phyloP scores from a whole-genome alignment of 306 rosid species.

The Prunus salicina region DNA sequence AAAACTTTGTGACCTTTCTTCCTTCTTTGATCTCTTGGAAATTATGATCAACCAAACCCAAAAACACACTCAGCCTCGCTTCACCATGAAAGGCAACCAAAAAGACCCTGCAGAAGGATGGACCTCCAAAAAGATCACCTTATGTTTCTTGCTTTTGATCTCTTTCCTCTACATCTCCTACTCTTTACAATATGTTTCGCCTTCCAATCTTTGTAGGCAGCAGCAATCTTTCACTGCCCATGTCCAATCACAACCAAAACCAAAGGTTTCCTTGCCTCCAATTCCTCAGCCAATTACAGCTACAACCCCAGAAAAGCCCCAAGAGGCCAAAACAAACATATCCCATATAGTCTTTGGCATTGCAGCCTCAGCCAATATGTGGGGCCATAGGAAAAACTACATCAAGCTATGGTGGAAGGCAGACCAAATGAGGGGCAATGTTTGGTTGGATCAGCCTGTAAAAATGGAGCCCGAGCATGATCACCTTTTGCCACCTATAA shows the following conservation, averaged over 20 bases:
- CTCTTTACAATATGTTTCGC: conserved; percentile 34
- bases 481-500: conserved; percentile 35
- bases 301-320: background rate
- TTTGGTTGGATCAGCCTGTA: conserved; percentile 57
- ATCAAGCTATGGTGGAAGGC: conserved; percentile 73
- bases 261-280: background rate
- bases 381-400: conserved; percentile 63
- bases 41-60: background rate
- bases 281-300: background rate
- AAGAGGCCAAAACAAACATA: conserved; percentile 40
- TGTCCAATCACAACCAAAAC: background rate
- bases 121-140: conserved; percentile 40
- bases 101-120: conserved; percentile 43
- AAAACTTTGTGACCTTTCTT: background rate
- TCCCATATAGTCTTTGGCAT: conserved; percentile 73
- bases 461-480: conserved; percentile 19
- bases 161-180: conserved; percentile 41
- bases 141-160: conserved; percentile 40
- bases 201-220: conserved; percentile 23
- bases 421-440: conserved; percentile 51
- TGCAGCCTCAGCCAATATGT: conserved; percentile 67
- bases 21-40: background rate
- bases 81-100: conserved; percentile 38
- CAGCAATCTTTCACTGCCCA: background rate
- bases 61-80: background rate